Evolutionary conservation across 139 green algal species (phyloP).

Genomic region (Microglena sp.): DNA sequence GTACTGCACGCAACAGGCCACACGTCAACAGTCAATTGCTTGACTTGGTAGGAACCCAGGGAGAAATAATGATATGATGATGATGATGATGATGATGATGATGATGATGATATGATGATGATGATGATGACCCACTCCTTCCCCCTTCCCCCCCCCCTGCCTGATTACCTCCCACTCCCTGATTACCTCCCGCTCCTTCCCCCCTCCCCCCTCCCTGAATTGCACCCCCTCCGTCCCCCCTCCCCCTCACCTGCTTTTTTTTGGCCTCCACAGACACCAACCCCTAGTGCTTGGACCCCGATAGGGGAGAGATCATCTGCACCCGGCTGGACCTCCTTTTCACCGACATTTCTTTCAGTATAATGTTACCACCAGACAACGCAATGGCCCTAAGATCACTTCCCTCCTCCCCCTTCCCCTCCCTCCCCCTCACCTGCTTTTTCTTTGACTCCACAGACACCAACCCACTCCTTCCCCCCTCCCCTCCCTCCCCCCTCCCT

Average conservation of each 20-base stretch:
- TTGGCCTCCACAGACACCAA: slow-evolving; percentile 74
- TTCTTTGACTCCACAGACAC: slow-evolving; percentile 74
- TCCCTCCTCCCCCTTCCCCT: too few relatives aligned
- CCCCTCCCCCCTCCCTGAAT: too few relatives aligned
- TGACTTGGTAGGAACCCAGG: not conserved
- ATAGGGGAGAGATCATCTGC: slow-evolving; percentile 70
- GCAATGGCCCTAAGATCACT: too few relatives aligned
- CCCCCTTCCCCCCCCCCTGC: not conserved
- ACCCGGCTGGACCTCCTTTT: slow-evolving; percentile 40
- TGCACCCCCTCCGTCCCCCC: too few relatives aligned
- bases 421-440: slow-evolving; percentile 16
- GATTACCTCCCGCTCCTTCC: too few relatives aligned
- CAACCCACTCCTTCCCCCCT: slow-evolving; percentile 9
- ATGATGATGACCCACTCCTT: not conserved
- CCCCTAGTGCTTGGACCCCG: slow-evolving; percentile 50
- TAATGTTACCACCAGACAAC: slow-evolving; percentile 54
- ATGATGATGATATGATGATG: too few relatives aligned
- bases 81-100: too few relatives aligned
- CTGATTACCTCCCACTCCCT: too few relatives aligned
- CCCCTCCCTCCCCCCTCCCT: too few relatives aligned
- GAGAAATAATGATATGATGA: too few relatives aligned
- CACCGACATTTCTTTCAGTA: slow-evolving; percentile 16
- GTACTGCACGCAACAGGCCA: too few relatives aligned
- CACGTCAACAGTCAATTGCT: not conserved
- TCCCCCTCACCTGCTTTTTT: slow-evolving; percentile 36